Evolutionary conservation across 2,329 filamentous ascomycete species (phyloP).

Genomic region (Botrytis deweyae): DNA sequence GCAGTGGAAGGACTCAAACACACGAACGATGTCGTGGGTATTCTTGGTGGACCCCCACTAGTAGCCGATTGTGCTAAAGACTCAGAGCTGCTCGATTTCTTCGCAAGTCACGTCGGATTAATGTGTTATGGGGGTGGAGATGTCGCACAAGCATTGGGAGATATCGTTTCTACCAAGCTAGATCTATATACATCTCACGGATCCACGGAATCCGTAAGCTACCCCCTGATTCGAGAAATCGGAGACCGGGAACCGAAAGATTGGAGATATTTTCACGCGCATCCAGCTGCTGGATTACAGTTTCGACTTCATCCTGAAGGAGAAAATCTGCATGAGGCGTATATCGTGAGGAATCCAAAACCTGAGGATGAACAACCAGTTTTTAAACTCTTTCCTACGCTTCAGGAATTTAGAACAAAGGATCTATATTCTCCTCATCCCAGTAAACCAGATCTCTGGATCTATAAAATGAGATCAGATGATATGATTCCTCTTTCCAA

Average conservation of each 20-base stretch:
- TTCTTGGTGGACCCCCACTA: background rate
- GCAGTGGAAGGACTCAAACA: background rate
- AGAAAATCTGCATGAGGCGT: slow-evolving; percentile 16
- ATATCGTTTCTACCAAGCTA: slow-evolving; percentile 5
- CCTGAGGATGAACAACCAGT: background rate
- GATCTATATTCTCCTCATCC: slow-evolving; percentile 23
- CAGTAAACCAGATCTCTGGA: slow-evolving; percentile 21
- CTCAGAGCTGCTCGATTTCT: background rate
- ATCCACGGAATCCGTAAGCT: background rate
- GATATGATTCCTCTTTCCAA: slow-evolving; percentile 21
- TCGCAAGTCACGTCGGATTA: background rate
- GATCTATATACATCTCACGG: background rate
- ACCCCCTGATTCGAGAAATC: background rate
- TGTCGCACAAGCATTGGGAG: slow-evolving; percentile 7
- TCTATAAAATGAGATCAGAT: slow-evolving; percentile 18
- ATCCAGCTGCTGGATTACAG: background rate
- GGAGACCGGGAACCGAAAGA: background rate
- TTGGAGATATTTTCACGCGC: background rate
- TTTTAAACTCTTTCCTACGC: slow-evolving; percentile 4
- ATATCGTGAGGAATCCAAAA: background rate
- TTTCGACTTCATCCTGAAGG: background rate
- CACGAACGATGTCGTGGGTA: background rate
- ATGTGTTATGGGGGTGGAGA: slow-evolving; percentile 13
- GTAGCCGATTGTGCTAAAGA: background rate
- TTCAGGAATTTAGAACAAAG: background rate